A percentile compares a stretch with the other conserved stretches of the same genome.
These are phyloP conservation scores for Coemansia sp. DNA, from an alignment of 192 early-diverging fungal genomes.

Conservation along the genomic window DNA sequence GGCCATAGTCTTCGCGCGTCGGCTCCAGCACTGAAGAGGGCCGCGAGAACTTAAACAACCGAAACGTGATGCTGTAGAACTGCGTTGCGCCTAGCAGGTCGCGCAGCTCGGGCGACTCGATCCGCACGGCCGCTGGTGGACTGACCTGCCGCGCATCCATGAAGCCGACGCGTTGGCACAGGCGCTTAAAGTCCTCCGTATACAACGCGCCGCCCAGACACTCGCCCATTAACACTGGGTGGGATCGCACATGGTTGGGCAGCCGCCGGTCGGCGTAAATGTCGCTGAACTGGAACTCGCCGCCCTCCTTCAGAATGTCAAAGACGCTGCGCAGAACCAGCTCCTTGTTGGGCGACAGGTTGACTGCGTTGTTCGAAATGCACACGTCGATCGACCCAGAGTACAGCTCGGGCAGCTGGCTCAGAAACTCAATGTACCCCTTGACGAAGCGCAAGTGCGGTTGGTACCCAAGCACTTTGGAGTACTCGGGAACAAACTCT, in stretches of 20 bases:
- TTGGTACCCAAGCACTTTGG: slow-evolving; percentile 41
- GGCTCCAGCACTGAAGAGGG: slow-evolving; percentile 42
- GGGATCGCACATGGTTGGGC: slow-evolving; percentile 45
- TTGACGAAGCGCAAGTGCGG: slow-evolving; percentile 48
- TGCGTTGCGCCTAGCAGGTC: slow-evolving; percentile 47
- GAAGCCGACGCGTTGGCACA: slow-evolving; percentile 49
- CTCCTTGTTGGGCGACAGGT: slow-evolving; percentile 56
- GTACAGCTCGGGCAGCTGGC: slow-evolving; percentile 27
- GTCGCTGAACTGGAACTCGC: slow-evolving; percentile 53
- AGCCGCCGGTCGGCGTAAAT: slow-evolving; percentile 50
- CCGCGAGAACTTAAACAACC: slow-evolving; percentile 51
- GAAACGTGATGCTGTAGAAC: slow-evolving; percentile 54
- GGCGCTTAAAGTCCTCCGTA: slow-evolving; percentile 35
- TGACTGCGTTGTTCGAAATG: slow-evolving; percentile 53
- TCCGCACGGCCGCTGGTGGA: slow-evolving; percentile 30
- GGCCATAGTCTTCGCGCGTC: slow-evolving; percentile 51
- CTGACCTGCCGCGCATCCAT: slow-evolving; percentile 43
- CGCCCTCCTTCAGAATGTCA: slow-evolving; percentile 39
- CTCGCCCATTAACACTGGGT: slow-evolving; percentile 51
- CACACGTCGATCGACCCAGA: slow-evolving; percentile 47
- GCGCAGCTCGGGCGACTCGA: slow-evolving; percentile 48
- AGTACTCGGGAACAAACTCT: slow-evolving; percentile 30
- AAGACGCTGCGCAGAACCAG: slow-evolving; percentile 47
- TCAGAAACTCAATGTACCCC: slow-evolving; percentile 54
- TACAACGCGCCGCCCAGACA: slow-evolving; percentile 48